Percentiles rank a stretch among this genome's conserved stretches.
Conservation (phyloP, 2,329 filamentous ascomycete genomes). For the Paramyrothecium roridum region DNA sequence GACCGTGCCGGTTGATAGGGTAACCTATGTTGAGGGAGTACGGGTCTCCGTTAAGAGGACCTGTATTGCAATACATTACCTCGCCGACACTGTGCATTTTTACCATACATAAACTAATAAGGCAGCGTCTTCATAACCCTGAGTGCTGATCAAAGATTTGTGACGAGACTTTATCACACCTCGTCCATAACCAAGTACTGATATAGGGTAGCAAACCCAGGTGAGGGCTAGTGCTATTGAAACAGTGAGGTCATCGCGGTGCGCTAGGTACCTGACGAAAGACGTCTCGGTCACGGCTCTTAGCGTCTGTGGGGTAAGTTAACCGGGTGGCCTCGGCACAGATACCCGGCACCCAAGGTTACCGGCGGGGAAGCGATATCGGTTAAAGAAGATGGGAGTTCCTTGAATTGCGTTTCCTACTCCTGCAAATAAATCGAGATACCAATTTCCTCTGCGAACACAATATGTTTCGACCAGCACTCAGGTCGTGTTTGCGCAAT, state of each 20-base stretch:
- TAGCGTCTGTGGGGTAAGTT: not conserved
- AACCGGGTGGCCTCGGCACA: not conserved
- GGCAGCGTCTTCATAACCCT: too few relatives aligned
- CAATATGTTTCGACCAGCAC: conserved; percentile 26
- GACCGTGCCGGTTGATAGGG: too few relatives aligned
- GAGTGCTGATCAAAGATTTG: too few relatives aligned
- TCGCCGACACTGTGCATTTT: too few relatives aligned
- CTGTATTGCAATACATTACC: too few relatives aligned
- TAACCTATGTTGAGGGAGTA: too few relatives aligned
- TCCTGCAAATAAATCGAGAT: not conserved
- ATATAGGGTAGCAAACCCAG: not conserved
- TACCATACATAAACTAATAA: too few relatives aligned
- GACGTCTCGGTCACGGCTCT: not conserved
- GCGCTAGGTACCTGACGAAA: not conserved
- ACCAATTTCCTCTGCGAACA: not conserved
- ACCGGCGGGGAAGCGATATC: not conserved
- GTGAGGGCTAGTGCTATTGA: not conserved
- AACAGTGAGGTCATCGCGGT: not conserved
- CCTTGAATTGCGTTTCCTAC: not conserved
- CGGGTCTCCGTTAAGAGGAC: too few relatives aligned
- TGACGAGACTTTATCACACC: not conserved
- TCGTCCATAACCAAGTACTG: not conserved
- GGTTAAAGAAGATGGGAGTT: not conserved
- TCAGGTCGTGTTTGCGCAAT: conserved; percentile 23
- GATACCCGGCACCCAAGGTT: not conserved